These are phyloP conservation scores for Microcyclospora pomicola DNA, from an alignment of 2,329 filamentous ascomycete species.

Conservation along the genomic window DNA sequence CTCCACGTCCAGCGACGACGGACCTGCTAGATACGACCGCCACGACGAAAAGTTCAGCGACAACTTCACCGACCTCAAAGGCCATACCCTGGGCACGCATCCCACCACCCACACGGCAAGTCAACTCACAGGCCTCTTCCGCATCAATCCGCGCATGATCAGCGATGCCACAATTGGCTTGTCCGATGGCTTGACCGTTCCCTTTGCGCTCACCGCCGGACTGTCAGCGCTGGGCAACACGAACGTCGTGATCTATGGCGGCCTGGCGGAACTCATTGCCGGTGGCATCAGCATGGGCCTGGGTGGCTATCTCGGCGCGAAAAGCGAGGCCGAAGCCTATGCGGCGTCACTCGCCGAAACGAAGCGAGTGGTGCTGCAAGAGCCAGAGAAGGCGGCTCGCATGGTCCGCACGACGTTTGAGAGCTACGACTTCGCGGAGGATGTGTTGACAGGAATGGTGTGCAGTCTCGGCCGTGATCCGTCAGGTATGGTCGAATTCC, in stretches of 20 bases:
- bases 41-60: too few relatives aligned
- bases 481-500: constrained; percentile 30
- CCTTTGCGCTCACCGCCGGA: constrained; percentile 30
- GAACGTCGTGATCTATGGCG: constrained; percentile 27
- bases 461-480: constrained; percentile 7
- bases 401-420: constrained; percentile 30
- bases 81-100: too few relatives aligned
- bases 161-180: constrained; percentile 31
- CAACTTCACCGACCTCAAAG: too few relatives aligned
- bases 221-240: constrained; percentile 27
- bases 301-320: constrained; percentile 32
- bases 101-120: too few relatives aligned
- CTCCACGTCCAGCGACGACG: too few relatives aligned
- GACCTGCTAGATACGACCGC: too few relatives aligned
- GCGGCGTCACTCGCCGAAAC: constrained; percentile 32
- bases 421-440: constrained; percentile 27
- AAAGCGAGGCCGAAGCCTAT: constrained; percentile 38
- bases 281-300: constrained; percentile 31
- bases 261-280: constrained; percentile 28
- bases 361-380: constrained; percentile 25
- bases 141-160: constrained; percentile 27
- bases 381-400: constrained; percentile 23
- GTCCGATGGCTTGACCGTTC: constrained; percentile 30
- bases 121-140: background rate
- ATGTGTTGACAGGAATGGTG: constrained; percentile 13